These are phyloP conservation scores for Cucurbita maxima DNA, from an alignment of 306 rosid genomes.

Conservation along the genomic window DNA sequence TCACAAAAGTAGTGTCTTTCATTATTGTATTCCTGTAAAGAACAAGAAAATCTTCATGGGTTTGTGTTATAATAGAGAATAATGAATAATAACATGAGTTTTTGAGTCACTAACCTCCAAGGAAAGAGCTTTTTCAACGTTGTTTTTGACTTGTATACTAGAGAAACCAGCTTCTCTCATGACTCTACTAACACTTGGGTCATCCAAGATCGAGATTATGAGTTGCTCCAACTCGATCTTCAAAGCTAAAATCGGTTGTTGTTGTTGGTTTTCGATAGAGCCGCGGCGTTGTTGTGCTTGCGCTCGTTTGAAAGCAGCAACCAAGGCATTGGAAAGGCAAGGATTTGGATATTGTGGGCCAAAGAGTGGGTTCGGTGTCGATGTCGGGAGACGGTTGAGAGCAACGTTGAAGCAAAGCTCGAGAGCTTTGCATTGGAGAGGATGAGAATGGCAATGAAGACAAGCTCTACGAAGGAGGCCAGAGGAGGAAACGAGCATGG, in stretches of 20 bases:
- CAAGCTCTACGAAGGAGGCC: slow-evolving; percentile 70
- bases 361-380: slow-evolving; percentile 46
- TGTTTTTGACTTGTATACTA: slow-evolving; percentile 49
- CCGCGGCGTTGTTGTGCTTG: slow-evolving; percentile 94
- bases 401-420: slow-evolving; percentile 93
- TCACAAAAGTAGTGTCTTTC: background rate
- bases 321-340: slow-evolving; percentile 69
- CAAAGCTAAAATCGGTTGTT: slow-evolving; percentile 46
- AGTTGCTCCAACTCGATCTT: slow-evolving; percentile 79
- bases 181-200: slow-evolving; percentile 87
- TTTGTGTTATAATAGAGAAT: no score
- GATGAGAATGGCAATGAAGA: slow-evolving; percentile 71
- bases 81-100: no score
- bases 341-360: slow-evolving; percentile 55
- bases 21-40: slow-evolving; percentile 5
- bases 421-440: slow-evolving; percentile 83
- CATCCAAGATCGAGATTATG: slow-evolving; percentile 67
- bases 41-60: no score
- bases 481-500: slow-evolving; percentile 66
- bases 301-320: slow-evolving; percentile 85
- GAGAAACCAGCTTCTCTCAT: slow-evolving; percentile 96
- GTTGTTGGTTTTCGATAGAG: slow-evolving; percentile 60
- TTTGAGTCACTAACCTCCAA: slow-evolving; percentile 23
- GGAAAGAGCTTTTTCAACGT: slow-evolving; percentile 58
- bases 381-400: slow-evolving; percentile 73